A percentile compares a stretch with the other conserved stretches of the same genome.
Evolutionary conservation across 1,284 basidiomycete species (phyloP).

Genomic region (Ganoderma lucidum): DNA sequence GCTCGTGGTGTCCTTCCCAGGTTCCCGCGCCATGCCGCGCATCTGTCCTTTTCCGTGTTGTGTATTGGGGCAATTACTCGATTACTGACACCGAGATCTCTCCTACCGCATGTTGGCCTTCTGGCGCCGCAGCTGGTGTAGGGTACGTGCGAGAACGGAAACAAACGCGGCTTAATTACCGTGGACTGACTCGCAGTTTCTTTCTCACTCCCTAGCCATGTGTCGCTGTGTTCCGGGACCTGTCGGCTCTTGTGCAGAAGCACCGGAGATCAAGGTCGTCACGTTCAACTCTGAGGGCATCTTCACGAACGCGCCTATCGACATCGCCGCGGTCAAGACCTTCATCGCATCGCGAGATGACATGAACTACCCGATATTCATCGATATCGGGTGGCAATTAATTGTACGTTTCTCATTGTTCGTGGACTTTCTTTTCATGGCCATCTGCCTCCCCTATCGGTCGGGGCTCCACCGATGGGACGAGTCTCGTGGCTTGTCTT

Average conservation of each 20-base stretch:
- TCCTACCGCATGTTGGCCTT: slow-evolving; percentile 8
- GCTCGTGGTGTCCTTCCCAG: slow-evolving; percentile 2
- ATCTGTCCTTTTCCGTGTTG: slow-evolving; percentile 14
- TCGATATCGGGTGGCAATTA: slow-evolving; percentile 42
- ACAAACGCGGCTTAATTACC: slow-evolving; percentile 35
- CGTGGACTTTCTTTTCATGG: slow-evolving; percentile 13
- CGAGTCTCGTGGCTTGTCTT: slow-evolving; percentile 5
- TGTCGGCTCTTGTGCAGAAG: slow-evolving; percentile 38
- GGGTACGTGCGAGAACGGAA: slow-evolving; percentile 35
- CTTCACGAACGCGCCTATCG: slow-evolving; percentile 40
- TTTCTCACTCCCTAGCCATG: slow-evolving; percentile 40
- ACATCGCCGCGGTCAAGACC: slow-evolving; percentile 37
- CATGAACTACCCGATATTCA: slow-evolving; percentile 43
- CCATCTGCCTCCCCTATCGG: not conserved
- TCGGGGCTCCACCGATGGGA: not conserved
- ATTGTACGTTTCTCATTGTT: slow-evolving; percentile 34
- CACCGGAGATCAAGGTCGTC: slow-evolving; percentile 41
- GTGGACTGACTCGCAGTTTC: slow-evolving; percentile 25
- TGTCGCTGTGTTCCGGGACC: slow-evolving; percentile 40
- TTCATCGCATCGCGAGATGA: slow-evolving; percentile 39
- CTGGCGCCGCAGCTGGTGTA: slow-evolving; percentile 35
- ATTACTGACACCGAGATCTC: slow-evolving; percentile 33
- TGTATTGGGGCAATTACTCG: slow-evolving; percentile 31
- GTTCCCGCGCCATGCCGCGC: slow-evolving; percentile 15
- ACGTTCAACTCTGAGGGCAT: slow-evolving; percentile 45